Conservation (phyloP, 129 eudicot species). For the Flaveria ramosissima region DNA sequence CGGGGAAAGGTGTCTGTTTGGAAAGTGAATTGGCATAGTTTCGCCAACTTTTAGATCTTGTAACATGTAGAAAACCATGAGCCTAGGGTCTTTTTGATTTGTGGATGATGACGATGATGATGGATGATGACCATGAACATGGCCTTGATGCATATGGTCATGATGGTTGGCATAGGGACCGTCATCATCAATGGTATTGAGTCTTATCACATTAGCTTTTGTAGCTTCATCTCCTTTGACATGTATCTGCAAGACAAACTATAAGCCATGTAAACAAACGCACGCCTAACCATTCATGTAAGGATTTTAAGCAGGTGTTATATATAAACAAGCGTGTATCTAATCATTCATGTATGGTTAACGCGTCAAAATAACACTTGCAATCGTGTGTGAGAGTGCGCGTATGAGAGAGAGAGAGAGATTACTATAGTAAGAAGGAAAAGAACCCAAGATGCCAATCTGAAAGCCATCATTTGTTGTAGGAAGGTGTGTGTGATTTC, state of each 20-base stretch:
- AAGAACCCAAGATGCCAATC: conserved; percentile 34
- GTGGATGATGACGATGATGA: conserved; percentile 45
- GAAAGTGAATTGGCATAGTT: conserved; percentile 62
- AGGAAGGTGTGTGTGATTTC: conserved; percentile 9
- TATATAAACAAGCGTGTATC: not conserved
- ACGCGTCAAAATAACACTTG: not conserved
- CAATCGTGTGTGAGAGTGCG: conserved; percentile 8
- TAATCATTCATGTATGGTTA: not conserved
- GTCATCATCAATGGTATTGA: conserved; percentile 44
- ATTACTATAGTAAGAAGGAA: conserved; percentile 41
- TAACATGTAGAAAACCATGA: conserved; percentile 60
- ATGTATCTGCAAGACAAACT: conserved; percentile 18
- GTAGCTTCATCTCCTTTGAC: conserved; percentile 21
- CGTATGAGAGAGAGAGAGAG: not conserved
- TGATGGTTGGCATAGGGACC: conserved; percentile 23
- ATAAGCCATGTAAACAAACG: not conserved
- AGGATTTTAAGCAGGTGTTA: not conserved
- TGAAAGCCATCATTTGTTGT: conserved; percentile 37
- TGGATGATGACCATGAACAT: conserved; percentile 42
- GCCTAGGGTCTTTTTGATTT: conserved; percentile 57
- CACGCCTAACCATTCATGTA: not conserved
- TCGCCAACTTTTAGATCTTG: conserved; percentile 56
- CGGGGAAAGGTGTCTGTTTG: conserved; percentile 44
- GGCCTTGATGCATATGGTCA: conserved; percentile 32
- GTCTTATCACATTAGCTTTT: conserved; percentile 42